Base-by-base conservation (phyloP, 352 stramenopile species). In the Thalassiosira ordinaria region DNA sequence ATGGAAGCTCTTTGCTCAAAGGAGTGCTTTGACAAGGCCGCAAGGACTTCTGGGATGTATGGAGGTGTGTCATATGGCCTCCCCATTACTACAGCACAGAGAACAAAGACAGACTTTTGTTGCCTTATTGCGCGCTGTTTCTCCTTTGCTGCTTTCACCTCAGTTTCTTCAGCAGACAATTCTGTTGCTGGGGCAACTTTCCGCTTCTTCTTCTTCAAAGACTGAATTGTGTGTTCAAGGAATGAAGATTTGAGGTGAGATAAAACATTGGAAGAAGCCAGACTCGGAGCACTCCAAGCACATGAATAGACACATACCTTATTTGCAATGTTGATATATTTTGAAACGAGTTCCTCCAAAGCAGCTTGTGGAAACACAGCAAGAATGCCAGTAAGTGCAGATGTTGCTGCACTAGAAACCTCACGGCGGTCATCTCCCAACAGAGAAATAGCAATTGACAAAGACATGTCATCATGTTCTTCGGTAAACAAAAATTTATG, bases 21-120 rank as follows among this genome's bases (percentile, higher is more conserved):
- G 1, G 89, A 94, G 67, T 94, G 89, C 44, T 92, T 93, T 16
- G 89, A 94, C 44, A 94, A 82, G 22, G 88, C 87, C 20, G 84
- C 84, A 11, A 94, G 52, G 18, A 86, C 85, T 64, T 82, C 69
- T 31, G 89, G 89, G 29, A 92, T 76, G 55, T 89, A 94, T 22
- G 69, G 46, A 13, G 88, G 87, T 24, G 88, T 92, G 60, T 94
- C 89, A 66, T 94, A 94, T 8, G 89, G 89, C 39, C 88, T 72
- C 27, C 87, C 81, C 63, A 93, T 57, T 4, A 94, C 70, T 27
- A 88, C 71, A 37, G 89, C 87, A 63, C 79, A 91, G 1, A 94
- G 64, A 56, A 93, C 86, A 53, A 89, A 93, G 0, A 93, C 87
- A 22, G 89, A 93, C 14, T 69, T 87, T 74, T 93, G 88, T 67